A percentile compares a stretch with the other conserved stretches of the same genome.
Evolutionary conservation across 208 protist species (phyloP).

Genomic region (Lotmaria passim): DNA sequence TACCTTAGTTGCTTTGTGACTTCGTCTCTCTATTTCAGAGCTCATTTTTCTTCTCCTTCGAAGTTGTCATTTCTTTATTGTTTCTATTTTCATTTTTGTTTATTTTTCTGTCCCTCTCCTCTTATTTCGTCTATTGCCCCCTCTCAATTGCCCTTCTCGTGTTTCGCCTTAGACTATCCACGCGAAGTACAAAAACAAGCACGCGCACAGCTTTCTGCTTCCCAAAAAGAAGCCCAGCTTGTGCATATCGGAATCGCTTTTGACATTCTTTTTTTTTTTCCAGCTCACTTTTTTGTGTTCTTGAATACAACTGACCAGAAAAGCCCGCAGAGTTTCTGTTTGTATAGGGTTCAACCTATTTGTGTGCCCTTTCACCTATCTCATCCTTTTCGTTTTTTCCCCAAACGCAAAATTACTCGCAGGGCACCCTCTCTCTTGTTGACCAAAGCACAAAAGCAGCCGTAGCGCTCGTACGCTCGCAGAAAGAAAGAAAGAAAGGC

Average conservation of each 20-base stretch:
- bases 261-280: conserved; percentile 21
- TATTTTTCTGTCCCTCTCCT: conserved; percentile 5
- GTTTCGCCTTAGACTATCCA: neutral
- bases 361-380: neutral
- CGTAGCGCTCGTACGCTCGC: neutral
- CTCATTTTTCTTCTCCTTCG: conserved; percentile 15
- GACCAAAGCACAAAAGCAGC: neutral
- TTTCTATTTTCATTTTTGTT: conserved; percentile 16
- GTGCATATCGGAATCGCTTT: neutral
- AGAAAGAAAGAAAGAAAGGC: neutral
- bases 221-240: neutral
- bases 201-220: neutral
- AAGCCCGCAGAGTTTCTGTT: neutral
- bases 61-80: conserved; percentile 5
- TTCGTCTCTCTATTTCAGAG: conserved; percentile 7
- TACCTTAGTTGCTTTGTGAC: neutral
- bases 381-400: neutral
- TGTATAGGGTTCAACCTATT: neutral
- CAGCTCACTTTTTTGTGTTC: conserved; percentile 4
- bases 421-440: neutral
- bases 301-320: neutral
- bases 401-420: no score
- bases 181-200: neutral
- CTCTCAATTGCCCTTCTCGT: conserved; percentile 16
- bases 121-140: conserved; percentile 10